Base-by-base conservation (phyloP, 768 basidiomycete species). In the Leucosporidium scottii region DNA sequence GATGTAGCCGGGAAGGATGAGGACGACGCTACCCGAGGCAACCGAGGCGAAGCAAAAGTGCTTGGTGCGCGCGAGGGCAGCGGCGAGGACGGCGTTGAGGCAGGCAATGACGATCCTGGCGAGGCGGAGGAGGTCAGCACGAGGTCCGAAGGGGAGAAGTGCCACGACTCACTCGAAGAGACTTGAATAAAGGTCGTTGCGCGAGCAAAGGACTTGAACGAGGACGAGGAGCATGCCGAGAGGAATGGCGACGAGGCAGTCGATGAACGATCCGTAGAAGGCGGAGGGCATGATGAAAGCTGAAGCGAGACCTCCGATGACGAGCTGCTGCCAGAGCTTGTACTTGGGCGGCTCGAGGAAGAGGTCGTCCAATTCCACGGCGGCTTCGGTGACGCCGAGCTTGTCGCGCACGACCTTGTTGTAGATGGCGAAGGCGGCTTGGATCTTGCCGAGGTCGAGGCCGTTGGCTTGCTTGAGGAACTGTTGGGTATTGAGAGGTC, bases 11-110 rank as follows among this genome's bases (percentile, higher is more conserved):
- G 50, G 50, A 5, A 90, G 81, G 70, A 91, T 90, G 67, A 90
- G 82, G 8, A 91, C 88, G 59, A 91, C 84, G 4, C 87, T 85
- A 34, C 84, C 84, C 8, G 87, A 87, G 0, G 88, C 87, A 63
- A 91, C 80, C 0, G 90, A 87, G 1, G 90, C 85, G 74, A 89
- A 92, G 78, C 90, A 93, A 70, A 93, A 85, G 30, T 81, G 78
- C 27, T 81, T 78, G 1, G 87, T 84, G 17, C 84, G 81, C 0
- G 88, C 85, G 34, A 92, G 79, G 4, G 85, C 88, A 34, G 87
- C 89, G 10, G 89, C 82, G 49, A 90, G 67, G 78, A 92, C 89
- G 65, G 88, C 89, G 76, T 89, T 83, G 39, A 91, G 39, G 85
- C 87, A 3, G 27, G 90, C 86, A 59, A 91, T 83, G 12, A 87